Evolutionary conservation across 23 red algal species (phyloP).

Genomic region (Cyanidium caldarium): DNA sequence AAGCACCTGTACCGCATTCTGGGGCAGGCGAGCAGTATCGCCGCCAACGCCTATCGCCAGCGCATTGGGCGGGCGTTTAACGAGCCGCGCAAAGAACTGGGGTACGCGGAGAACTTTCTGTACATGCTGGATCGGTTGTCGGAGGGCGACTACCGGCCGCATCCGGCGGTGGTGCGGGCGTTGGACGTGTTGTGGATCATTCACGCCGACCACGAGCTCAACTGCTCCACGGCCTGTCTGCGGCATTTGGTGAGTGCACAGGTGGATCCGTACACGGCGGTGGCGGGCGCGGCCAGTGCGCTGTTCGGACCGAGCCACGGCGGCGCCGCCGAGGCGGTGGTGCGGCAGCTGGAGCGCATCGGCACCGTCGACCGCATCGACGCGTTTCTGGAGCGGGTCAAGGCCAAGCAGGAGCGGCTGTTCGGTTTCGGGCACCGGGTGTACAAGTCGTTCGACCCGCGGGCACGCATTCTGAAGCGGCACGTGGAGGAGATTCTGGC

Average conservation of each 20-base stretch:
- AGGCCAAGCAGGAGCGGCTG: slow-evolving; percentile 37
- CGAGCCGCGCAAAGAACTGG: not conserved
- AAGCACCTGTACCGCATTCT: slow-evolving; percentile 20
- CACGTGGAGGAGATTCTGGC: slow-evolving; percentile 51
- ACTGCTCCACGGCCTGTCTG: slow-evolving; percentile 87
- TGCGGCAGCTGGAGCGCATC: slow-evolving; percentile 57
- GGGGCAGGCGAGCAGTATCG: slow-evolving; percentile 12
- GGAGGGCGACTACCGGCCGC: not conserved
- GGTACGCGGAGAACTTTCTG: slow-evolving; percentile 48
- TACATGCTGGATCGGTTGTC: slow-evolving; percentile 31
- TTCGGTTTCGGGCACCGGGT: slow-evolving; percentile 97
- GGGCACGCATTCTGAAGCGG: slow-evolving; percentile 45
- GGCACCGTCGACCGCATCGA: slow-evolving; percentile 24
- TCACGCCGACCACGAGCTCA: slow-evolving; percentile 92
- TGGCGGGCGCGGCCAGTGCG: slow-evolving; percentile 50
- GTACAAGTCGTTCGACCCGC: slow-evolving; percentile 81
- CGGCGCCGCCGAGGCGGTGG: slow-evolving; percentile 78
- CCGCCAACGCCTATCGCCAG: slow-evolving; percentile 20
- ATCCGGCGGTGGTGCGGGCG: slow-evolving; percentile 11
- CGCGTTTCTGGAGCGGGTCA: slow-evolving; percentile 56
- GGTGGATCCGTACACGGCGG: slow-evolving; percentile 56
- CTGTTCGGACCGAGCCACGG: slow-evolving; percentile 87
- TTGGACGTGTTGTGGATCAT: slow-evolving; percentile 66
- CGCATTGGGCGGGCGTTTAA: slow-evolving; percentile 29
- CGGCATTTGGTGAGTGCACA: slow-evolving; percentile 49